Evolutionary conservation across 768 basidiomycete species (phyloP).

Genomic region (Kondoa malvinella): DNA sequence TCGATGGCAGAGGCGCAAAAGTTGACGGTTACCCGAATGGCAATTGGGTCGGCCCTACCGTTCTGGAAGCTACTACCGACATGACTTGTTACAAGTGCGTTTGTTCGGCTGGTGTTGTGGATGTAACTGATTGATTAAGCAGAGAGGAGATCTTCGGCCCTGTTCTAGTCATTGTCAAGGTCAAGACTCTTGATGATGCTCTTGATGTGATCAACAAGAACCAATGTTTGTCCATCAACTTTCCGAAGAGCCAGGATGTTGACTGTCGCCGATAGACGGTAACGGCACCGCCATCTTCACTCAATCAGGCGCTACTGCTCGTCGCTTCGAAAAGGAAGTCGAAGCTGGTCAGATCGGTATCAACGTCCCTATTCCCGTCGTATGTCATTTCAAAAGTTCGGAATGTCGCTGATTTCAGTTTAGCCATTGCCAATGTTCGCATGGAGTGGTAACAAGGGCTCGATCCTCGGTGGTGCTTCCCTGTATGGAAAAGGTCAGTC

Average conservation of each 20-base stretch:
- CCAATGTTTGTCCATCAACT: constrained; percentile 41
- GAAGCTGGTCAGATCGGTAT: constrained; percentile 66
- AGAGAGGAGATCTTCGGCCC: constrained; percentile 95
- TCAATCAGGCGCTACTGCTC: constrained; percentile 82
- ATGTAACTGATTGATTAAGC: neutral
- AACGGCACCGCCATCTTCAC: constrained; percentile 95
- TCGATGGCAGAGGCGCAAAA: constrained; percentile 60
- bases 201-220: constrained; percentile 77
- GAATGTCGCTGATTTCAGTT: constrained; percentile 31
- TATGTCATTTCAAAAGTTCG: neutral
- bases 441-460: constrained; percentile 61
- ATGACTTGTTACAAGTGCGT: constrained; percentile 78
- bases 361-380: constrained; percentile 36
- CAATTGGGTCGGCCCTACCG: constrained; percentile 86
- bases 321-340: constrained; percentile 73
- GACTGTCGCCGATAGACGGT: constrained; percentile 32
- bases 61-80: constrained; percentile 60
- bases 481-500: constrained; percentile 75
- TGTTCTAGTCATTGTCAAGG: constrained; percentile 57
- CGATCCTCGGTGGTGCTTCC: constrained; percentile 37
- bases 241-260: constrained; percentile 13
- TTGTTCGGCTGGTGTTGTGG: neutral
- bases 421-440: constrained; percentile 77
- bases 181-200: constrained; percentile 74
- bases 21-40: constrained; percentile 65